Base-by-base conservation (phyloP, 306 rosid genomes). In the Dryas drummondii region DNA sequence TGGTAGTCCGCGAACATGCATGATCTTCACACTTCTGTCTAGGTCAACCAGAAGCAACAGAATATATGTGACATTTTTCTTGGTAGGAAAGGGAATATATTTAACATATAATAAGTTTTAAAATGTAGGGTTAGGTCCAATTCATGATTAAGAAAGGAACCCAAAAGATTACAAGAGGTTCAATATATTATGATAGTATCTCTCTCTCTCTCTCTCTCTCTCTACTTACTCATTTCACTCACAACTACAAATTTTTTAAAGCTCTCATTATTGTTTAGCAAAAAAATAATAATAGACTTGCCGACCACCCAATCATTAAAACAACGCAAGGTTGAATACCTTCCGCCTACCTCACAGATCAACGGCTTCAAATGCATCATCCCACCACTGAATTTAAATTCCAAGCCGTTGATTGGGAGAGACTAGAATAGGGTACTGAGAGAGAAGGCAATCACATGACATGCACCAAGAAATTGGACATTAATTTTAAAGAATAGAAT, bases 101-200 rank as follows among this genome's bases (percentile, higher is more conserved):
- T 32, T 32, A 32, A 32, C 37, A 32, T 32, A 61, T 47, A 3
- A 56, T 61, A 78, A 53, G 48, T 70, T 45, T 71, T 61, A 16
- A 52, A 68, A 63, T 27, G 32, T 17, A 17, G 53, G 79, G 78
- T 80, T 86, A 71, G 87, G 84, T 85, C 76, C 79, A 78, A 45
- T 76, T 78, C 81, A 81, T 82, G 78, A 83, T 86, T 83, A 84
- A 71, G 27, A 51, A 71, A 53, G 88, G 87, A 72, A 32, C 86
- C 85, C 74, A 72, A 79, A 57, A 80, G 87, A 88, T 88, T 86
- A 69, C 67, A 73, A 68, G 46, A 76, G 75, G 49, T 65, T 72
- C 69, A 61, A 57, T 71, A n/a, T 56, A 64, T 50, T 16, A 14
- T 48, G 55, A 22, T 72, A 56, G 40, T 16, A 61, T 65, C 6